Base-by-base conservation (phyloP, 1,284 basidiomycete species). In the Irpex sp. region DNA sequence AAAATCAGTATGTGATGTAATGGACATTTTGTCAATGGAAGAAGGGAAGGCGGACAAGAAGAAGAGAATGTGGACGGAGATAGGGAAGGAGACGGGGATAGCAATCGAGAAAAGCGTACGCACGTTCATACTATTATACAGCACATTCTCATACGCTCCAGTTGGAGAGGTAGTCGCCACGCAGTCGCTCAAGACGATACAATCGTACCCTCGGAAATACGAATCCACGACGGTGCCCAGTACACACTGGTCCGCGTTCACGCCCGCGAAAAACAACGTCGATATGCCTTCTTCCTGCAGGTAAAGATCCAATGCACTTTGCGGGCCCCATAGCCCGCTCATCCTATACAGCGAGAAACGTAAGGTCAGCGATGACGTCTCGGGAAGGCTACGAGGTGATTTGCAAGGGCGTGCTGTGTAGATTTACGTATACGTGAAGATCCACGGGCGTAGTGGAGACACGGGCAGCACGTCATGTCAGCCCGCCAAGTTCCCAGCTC, bases 191-290 rank as follows among this genome's bases (percentile, higher is more conserved):
- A 89, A 75, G 9, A 85, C 70, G 59, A 89, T 76, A 66, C 82
- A 83, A 68, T 88, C 86, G 68, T 89, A 88, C 11, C 87, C 87
- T 39, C 80, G 77, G 69, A 77, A 87, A 70, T 88, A 88, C 2
- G 86, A 83, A 66, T 88, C 87, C 7, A 82, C 78, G 21, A 89
- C 65, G 0, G 87, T 88, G 4, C 87, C 87, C 11, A 83, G 75
- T n/a, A 89, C 87, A 66, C 87, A 88, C 85, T 87, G 87, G 69
- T 89, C 87, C 9, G 87, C 77, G 69, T 89, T 89, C 11, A 90
- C 87, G 17, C 87, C 88, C 53, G 83, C 80, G 63, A 89, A 83
- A 65, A 89, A 75, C 50, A 89, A 74, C 4, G 85, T 87, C 15
- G 77, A 83, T 62, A 89, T 81, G 33, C 86, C 86, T 61, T 85